Conservation (phyloP, 192 early-diverging fungal genomes). For the Funneliformis mosseae region DNA sequence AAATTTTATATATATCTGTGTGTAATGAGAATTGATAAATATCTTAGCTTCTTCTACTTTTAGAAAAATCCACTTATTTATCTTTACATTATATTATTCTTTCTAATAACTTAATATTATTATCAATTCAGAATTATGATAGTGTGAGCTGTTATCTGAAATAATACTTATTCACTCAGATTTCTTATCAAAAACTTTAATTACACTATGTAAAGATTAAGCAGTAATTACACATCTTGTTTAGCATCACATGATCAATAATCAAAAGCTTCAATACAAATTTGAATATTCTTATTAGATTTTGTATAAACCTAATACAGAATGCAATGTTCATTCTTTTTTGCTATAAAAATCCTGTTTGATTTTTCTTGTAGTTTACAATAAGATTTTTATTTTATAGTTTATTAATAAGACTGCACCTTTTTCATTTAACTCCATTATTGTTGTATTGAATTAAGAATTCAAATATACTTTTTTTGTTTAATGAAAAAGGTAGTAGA, state of each 20-base stretch:
- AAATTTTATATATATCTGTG: not conserved
- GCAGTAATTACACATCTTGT: too few species aligned
- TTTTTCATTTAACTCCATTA: not conserved
- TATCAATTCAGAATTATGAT: too few species aligned
- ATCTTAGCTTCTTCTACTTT: not conserved
- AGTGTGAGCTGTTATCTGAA: too few species aligned
- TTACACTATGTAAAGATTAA: not conserved
- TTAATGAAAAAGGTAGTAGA: not conserved
- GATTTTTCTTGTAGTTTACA: not conserved
- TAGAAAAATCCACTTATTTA: too few species aligned
- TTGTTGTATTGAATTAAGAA: not conserved
- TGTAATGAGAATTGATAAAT: not conserved
- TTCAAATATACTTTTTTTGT: not conserved
- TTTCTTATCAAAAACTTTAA: not conserved
- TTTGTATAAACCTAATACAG: not conserved
- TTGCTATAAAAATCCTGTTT: conserved; percentile 5
- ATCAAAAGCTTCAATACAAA: not conserved
- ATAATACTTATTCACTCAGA: too few species aligned
- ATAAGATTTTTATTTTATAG: conserved; percentile 15
- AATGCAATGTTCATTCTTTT: not conserved
- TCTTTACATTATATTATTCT: too few species aligned
- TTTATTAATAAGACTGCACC: not conserved
- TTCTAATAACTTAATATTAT: too few species aligned
- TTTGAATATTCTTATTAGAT: not conserved
- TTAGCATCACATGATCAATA: not conserved